phyloP scores from a whole-genome alignment of 352 stramenopile species.

The Phytophthora vignae region DNA sequence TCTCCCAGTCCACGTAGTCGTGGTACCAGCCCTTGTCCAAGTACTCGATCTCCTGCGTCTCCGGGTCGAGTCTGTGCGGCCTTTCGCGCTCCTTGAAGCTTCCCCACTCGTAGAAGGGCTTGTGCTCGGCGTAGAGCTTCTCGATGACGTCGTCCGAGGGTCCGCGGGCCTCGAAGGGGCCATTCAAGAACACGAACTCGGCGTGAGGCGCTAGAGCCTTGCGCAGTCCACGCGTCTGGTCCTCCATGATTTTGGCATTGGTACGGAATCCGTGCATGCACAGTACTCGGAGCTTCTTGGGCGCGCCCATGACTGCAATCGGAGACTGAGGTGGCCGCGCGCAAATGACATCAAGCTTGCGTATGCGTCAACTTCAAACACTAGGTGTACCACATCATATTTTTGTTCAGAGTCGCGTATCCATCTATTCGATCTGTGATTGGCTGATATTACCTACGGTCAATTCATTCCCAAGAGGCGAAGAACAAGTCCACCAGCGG shows the following conservation, averaged over 20 bases:
- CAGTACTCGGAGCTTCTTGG: conserved; percentile 56
- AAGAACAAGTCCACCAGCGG: conserved; percentile 11
- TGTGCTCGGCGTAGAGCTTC: conserved; percentile 49
- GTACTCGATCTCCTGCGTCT: conserved; percentile 34
- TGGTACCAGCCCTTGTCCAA: conserved; percentile 54
- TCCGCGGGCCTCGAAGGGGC: conserved; percentile 48
- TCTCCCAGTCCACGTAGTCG: conserved; percentile 55
- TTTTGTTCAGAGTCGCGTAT: too few species aligned
- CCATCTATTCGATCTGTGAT: conserved; percentile 5
- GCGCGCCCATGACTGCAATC: conserved; percentile 20
- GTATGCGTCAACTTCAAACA: too few species aligned
- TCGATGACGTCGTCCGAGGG: conserved; percentile 58
- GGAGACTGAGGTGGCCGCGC: too few species aligned
- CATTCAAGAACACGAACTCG: conserved; percentile 72
- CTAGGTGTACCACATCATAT: too few species aligned
- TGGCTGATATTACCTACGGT: too few species aligned
- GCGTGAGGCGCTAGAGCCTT: conserved; percentile 49
- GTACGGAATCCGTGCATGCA: conserved; percentile 74
- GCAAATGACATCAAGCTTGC: too few species aligned
- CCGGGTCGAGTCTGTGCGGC: conserved; percentile 24
- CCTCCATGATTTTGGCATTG: conserved; percentile 59
- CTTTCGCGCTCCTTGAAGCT: conserved; percentile 38
- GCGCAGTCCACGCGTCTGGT: conserved; percentile 56
- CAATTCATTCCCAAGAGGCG: conserved; percentile 10
- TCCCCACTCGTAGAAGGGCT: conserved; percentile 64